Conservation (phyloP, 495 filamentous ascomycete genomes). For the Polyplosphaeria fusca region DNA sequence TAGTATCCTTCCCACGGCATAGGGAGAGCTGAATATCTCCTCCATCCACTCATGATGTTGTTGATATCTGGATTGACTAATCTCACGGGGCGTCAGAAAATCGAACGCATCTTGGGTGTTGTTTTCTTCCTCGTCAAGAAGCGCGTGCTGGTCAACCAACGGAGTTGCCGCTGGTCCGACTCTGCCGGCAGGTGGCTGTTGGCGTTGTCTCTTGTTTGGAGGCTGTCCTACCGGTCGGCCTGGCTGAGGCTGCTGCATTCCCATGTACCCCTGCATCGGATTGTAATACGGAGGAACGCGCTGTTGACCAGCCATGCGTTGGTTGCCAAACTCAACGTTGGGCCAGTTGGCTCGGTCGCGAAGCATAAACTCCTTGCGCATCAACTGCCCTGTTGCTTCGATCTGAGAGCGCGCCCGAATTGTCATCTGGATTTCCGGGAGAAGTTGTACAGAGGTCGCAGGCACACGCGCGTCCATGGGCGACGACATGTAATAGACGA, state of each 20-base stretch:
- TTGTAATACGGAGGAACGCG: slow-evolving; percentile 18
- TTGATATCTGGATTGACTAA: slow-evolving; percentile 77
- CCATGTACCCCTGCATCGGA: slow-evolving; percentile 17
- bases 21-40: slow-evolving; percentile 87
- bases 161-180: neutral
- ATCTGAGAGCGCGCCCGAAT: slow-evolving; percentile 65
- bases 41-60: slow-evolving; percentile 99
- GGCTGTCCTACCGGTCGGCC: slow-evolving; percentile 50
- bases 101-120: slow-evolving; percentile 85
- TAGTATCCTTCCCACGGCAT: slow-evolving; percentile 75
- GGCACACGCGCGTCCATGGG: slow-evolving; percentile 71
- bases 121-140: slow-evolving; percentile 83
- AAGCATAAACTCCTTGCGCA: slow-evolving; percentile 91
- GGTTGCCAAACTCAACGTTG: slow-evolving; percentile 65
- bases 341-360: slow-evolving; percentile 88
- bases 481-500: slow-evolving; percentile 82
- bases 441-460: slow-evolving; percentile 57
- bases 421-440: slow-evolving; percentile 57
- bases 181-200: slow-evolving; percentile 16
- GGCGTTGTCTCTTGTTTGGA: slow-evolving; percentile 40
- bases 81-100: slow-evolving; percentile 78
- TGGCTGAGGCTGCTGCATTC: slow-evolving; percentile 1
- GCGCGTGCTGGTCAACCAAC: slow-evolving; percentile 46
- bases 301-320: neutral
- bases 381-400: slow-evolving; percentile 73